These are phyloP conservation scores for Ophiostoma triangulosporum DNA, from an alignment of 2,329 filamentous ascomycete genomes.

Conservation along the genomic window DNA sequence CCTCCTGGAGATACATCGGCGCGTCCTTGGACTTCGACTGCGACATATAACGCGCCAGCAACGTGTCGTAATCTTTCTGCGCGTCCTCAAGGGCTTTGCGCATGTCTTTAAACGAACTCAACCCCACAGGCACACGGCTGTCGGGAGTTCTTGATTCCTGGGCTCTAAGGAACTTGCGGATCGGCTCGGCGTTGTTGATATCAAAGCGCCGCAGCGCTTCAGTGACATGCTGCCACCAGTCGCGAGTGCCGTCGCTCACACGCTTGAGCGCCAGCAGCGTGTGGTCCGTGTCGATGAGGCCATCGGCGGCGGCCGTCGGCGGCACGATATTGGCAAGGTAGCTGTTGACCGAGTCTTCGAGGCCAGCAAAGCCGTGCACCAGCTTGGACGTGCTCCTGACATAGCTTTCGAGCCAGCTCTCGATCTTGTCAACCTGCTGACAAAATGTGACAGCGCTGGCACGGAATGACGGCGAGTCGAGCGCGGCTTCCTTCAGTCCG, in stretches of 20 bases:
- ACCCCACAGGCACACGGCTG: no score
- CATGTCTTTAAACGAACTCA: constrained; percentile 76
- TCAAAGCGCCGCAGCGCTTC: constrained; percentile 67
- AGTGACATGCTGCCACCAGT: constrained; percentile 73
- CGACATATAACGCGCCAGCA: constrained; percentile 65
- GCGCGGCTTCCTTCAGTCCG: constrained; percentile 80
- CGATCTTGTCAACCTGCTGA: constrained; percentile 82
- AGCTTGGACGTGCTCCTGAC: constrained; percentile 40
- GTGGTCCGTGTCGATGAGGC: constrained; percentile 83
- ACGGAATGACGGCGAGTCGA: constrained; percentile 93
- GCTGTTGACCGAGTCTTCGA: constrained; percentile 67
- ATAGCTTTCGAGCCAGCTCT: constrained; percentile 72
- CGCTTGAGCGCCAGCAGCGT: constrained; percentile 75
- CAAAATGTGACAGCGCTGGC: constrained; percentile 74
- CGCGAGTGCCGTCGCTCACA: constrained; percentile 71
- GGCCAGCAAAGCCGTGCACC: constrained; percentile 48
- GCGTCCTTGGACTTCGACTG: constrained; percentile 91
- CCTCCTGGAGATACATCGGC: constrained; percentile 94
- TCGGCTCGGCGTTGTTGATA: constrained; percentile 62
- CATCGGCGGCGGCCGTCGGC: constrained; percentile 60
- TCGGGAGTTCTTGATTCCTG: no score
- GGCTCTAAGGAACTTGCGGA: constrained; percentile 60
- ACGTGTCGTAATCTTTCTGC: constrained; percentile 73
- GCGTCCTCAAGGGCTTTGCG: constrained; percentile 61
- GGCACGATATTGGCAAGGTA: constrained; percentile 69